Conservation (phyloP, 768 basidiomycete genomes). For the Rhodotorula babjevae region DNA sequence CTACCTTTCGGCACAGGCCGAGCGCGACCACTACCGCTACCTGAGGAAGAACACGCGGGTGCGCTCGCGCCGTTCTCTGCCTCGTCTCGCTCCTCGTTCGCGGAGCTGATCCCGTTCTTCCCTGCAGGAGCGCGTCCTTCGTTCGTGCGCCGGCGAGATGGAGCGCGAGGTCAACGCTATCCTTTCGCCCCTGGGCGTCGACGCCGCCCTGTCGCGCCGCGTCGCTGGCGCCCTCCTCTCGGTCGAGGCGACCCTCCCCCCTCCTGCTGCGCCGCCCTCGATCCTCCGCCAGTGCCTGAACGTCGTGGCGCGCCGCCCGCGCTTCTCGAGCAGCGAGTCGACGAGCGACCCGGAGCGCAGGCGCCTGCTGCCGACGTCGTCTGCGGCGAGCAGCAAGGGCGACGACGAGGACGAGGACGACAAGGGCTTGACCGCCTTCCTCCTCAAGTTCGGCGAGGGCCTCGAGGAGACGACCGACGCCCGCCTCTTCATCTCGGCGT, state of each 20-base stretch:
- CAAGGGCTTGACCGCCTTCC: slow-evolving; percentile 83
- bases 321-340: slow-evolving; percentile 13
- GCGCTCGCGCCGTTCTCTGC: neutral
- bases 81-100: slow-evolving; percentile 14
- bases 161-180: slow-evolving; percentile 88
- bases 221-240: slow-evolving; percentile 68
- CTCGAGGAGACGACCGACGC: slow-evolving; percentile 82
- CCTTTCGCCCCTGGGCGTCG: slow-evolving; percentile 82
- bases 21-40: slow-evolving; percentile 86
- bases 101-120: too few species aligned
- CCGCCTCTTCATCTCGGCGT: slow-evolving; percentile 80
- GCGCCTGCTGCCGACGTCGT: slow-evolving; percentile 11
- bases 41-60: slow-evolving; percentile 60
- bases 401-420: slow-evolving; percentile 60
- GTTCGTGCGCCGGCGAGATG: slow-evolving; percentile 90
- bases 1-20: slow-evolving; percentile 93
- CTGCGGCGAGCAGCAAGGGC: neutral
- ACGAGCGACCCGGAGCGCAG: slow-evolving; percentile 16
- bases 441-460: slow-evolving; percentile 94
- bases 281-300: slow-evolving; percentile 34
- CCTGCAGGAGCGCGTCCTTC: slow-evolving; percentile 64
- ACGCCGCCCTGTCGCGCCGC: slow-evolving; percentile 68
- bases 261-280: slow-evolving; percentile 32
- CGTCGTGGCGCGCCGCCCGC: slow-evolving; percentile 36
- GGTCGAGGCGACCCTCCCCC: slow-evolving; percentile 46